Evolutionary conservation across 2,329 filamentous ascomycete species (phyloP).

Genomic region (Colletotrichum falcatum): DNA sequence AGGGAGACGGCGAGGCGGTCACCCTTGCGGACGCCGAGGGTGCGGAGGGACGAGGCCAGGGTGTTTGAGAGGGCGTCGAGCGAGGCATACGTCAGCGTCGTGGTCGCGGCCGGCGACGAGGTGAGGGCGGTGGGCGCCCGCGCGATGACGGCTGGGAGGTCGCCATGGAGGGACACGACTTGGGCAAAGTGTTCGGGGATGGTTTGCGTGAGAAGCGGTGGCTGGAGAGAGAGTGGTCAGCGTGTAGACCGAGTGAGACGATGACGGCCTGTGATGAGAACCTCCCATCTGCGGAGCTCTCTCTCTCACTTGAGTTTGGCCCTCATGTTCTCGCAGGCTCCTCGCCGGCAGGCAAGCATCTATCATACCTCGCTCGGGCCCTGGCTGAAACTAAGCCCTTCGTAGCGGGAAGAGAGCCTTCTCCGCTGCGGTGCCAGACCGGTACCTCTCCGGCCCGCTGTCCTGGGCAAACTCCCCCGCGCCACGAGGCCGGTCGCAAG

Average conservation of each 20-base stretch:
- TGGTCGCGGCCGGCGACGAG: conserved; percentile 62
- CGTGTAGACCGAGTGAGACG: not conserved
- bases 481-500: not conserved
- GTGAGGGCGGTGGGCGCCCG: conserved; percentile 54
- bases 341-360: not conserved
- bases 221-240: conserved; percentile 60
- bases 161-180: conserved; percentile 73
- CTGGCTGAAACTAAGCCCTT: conserved; percentile 25
- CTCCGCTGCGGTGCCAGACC: not conserved
- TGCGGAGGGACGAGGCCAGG: conserved; percentile 77
- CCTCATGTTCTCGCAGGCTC: not conserved
- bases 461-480: not conserved
- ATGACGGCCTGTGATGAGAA: not conserved
- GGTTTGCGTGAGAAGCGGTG: conserved; percentile 74
- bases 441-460: too few relatives aligned
- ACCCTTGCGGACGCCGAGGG: conserved; percentile 81
- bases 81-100: conserved; percentile 76
- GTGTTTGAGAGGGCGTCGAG: conserved; percentile 83
- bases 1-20: conserved; percentile 88
- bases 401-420: not conserved
- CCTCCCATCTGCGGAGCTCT: not conserved
- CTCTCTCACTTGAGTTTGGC: not conserved
- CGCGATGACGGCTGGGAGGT: conserved; percentile 69
- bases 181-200: conserved; percentile 79
- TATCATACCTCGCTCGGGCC: conserved; percentile 22